Base-by-base conservation (phyloP, 2,329 filamentous ascomycete genomes). In the Tolypocladium tropicale region DNA sequence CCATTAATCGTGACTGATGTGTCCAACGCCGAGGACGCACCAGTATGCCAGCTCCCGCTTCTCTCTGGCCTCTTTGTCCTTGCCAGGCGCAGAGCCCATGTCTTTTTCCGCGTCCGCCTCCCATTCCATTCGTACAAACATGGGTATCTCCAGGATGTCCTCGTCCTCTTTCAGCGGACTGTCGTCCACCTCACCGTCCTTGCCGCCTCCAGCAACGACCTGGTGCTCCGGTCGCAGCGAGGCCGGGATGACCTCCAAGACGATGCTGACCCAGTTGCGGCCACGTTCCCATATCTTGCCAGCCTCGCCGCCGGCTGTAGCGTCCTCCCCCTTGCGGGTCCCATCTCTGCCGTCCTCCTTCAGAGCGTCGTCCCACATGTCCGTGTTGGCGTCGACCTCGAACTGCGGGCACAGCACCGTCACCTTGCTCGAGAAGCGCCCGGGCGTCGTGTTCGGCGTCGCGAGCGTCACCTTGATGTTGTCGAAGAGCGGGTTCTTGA, bases 231-330 rank as follows among this genome's bases (percentile, higher is more conserved):
- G 62, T 39, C 70, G 69, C 25, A 85, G 68, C 49, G 77, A 79
- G 0, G 83, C 76, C 2, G 92, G 82, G 0, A 96, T 82, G 16
- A 99, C 87, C 69, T 99, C 94, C 30, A 99, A 78, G 23, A 96
- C 89, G 12, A 99, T 90, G 61, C 86, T 94, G 18, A 94, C 94
- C 89, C 92, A 96, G 70, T 97, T 99, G 37, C 92, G 80, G 0
- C 92, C 93, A 55, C 86, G 83, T 60, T 96, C 92, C 89, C 90
- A 99, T n/a, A 97, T 85, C 72, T 97, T 97, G 54, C 93, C 94
- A 0, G 89, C 89, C 70, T 95, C 91, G 18, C 89, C 83, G 52
- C 83, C 80, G 53, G 75, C 64, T 60, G 66, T 67, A 64, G 73
- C 63, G 58, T 70, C 74, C 65, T 73, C 75, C 64, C 68, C 68